A percentile compares a stretch with the other conserved stretches of the same genome.
phyloP scores from a whole-genome alignment of 1,284 basidiomycete species.

The Malassezia caprae region DNA sequence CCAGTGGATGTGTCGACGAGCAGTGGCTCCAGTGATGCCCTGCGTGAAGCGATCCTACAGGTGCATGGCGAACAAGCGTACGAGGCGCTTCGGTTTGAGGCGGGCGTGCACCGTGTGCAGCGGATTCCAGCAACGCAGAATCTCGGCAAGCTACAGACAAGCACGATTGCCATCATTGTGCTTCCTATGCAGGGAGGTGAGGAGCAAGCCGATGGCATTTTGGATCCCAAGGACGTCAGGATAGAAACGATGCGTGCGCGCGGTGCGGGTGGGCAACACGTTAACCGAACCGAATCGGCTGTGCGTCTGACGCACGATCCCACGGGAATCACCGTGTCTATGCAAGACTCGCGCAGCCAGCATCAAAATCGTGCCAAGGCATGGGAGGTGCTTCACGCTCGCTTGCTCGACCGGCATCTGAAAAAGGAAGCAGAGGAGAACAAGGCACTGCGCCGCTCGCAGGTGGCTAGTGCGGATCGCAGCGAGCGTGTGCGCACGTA shows the following conservation, averaged over 20 bases:
- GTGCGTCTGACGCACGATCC: conserved; percentile 90
- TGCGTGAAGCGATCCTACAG: conserved; percentile 74
- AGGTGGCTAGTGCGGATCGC: conserved; percentile 43
- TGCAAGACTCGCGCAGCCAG: conserved; percentile 95
- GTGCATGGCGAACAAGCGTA: conserved; percentile 69
- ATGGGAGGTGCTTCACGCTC: conserved; percentile 39
- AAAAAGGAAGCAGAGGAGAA: conserved; percentile 33
- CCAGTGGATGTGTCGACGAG: conserved; percentile 32
- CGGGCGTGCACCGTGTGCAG: conserved; percentile 91
- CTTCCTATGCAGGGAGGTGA: conserved; percentile 47
- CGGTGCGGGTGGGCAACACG: conserved; percentile 97
- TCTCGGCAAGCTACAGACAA: conserved; percentile 79
- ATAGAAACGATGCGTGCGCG: conserved; percentile 87
- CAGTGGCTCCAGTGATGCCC: conserved; percentile 21
- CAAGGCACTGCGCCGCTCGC: conserved; percentile 28
- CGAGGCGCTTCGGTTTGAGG: conserved; percentile 73
- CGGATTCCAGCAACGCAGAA: conserved; percentile 81
- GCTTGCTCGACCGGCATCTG: conserved; percentile 35
- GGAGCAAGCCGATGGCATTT: conserved; percentile 51
- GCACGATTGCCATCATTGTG: conserved; percentile 65
- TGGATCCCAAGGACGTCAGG: conserved; percentile 75
- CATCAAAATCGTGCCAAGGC: conserved; percentile 57
- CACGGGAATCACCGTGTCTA: conserved; percentile 85
- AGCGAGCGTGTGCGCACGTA: conserved; percentile 44
- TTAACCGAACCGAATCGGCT: conserved; percentile 97